phyloP scores from a whole-genome alignment of 352 stramenopile species.

The Globisporangium carolinianum region DNA sequence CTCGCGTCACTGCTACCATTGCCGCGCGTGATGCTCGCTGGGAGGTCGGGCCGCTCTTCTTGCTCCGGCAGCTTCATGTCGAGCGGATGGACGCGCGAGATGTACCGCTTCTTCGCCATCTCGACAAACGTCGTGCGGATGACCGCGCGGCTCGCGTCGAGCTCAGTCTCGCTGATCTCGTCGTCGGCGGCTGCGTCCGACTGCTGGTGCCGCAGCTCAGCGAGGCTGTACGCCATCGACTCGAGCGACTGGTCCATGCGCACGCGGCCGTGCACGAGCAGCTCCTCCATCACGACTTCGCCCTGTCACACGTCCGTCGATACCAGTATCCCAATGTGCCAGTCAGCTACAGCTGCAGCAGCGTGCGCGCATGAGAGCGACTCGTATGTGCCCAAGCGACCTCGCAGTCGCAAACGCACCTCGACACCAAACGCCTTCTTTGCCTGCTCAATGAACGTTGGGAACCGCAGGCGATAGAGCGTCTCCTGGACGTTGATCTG shows the following conservation, averaged over 20 bases:
- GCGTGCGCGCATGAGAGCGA: no score
- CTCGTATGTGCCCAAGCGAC: no score
- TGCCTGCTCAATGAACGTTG: conserved; percentile 75
- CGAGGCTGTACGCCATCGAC: conserved; percentile 74
- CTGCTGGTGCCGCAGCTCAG: conserved; percentile 43
- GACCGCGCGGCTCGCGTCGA: conserved; percentile 51
- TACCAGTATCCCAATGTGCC: no score
- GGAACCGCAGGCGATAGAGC: conserved; percentile 79
- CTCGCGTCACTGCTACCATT: conserved; percentile 17
- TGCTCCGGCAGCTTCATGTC: conserved; percentile 64
- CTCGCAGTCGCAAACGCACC: no score
- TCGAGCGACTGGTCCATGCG: conserved; percentile 83
- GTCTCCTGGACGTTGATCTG: conserved; percentile 78
- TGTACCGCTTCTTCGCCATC: conserved; percentile 87
- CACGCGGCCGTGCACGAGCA: conserved; percentile 78
- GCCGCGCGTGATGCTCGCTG: conserved; percentile 52
- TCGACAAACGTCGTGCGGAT: conserved; percentile 74
- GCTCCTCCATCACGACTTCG: conserved; percentile 85
- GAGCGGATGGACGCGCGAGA: conserved; percentile 77
- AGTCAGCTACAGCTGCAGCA: no score
- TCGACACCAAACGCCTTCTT: conserved; percentile 70
- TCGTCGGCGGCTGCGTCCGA: conserved; percentile 31
- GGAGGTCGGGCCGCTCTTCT: conserved; percentile 54
- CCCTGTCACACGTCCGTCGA: conserved; percentile 13
- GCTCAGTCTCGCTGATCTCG: conserved; percentile 64